Conservation (phyloP, 108 stramenopile species). For the Nitzschia putrida region DNA sequence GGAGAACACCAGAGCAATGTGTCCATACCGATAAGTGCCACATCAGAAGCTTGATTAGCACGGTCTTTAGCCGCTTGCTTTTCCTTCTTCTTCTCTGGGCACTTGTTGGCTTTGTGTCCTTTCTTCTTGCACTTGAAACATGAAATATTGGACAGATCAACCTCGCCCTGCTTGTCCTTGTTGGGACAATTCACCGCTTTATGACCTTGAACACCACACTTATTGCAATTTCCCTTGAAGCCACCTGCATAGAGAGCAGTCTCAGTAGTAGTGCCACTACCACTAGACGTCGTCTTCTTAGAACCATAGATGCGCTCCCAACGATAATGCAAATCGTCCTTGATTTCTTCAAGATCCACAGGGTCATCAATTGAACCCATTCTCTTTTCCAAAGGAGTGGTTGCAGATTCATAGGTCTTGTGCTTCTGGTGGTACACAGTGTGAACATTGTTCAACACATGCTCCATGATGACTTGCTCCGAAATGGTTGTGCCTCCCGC, state of each 20-base stretch:
- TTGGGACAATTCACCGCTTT: not conserved
- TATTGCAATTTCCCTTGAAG: conserved; percentile 11
- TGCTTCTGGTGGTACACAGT: too few relatives aligned
- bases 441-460: not conserved
- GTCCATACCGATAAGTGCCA: too few relatives aligned
- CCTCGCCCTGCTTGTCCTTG: too few relatives aligned
- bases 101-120: too few relatives aligned
- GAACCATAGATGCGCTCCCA: too few relatives aligned
- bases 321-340: not conserved
- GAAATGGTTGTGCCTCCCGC: not conserved
- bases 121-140: too few relatives aligned
- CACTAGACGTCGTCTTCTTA: too few relatives aligned
- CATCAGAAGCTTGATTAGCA: too few relatives aligned
- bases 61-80: too few relatives aligned
- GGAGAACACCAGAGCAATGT: not conserved
- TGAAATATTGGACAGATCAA: too few relatives aligned
- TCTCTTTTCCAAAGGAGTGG: not conserved
- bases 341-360: not conserved
- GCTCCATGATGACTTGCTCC: not conserved
- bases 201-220: not conserved
- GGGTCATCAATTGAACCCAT: not conserved
- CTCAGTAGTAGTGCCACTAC: too few relatives aligned
- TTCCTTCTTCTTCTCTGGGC: too few relatives aligned
- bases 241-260: conserved; percentile 5
- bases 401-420: not conserved